Evolutionary conservation across 1,284 basidiomycete species (phyloP).

Genomic region (Ganoderma meredithae): DNA sequence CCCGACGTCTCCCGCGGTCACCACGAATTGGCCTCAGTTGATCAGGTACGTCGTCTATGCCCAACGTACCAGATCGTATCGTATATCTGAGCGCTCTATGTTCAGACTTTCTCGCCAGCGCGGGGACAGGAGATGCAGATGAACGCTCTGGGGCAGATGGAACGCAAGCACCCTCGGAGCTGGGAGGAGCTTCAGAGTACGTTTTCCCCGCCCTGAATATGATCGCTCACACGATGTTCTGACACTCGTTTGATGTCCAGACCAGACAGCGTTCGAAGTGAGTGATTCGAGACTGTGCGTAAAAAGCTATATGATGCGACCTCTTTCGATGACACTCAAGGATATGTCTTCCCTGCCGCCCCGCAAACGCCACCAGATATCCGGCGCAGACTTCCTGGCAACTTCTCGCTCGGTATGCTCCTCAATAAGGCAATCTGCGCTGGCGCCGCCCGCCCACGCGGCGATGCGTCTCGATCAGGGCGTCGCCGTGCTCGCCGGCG

Average conservation of each 20-base stretch:
- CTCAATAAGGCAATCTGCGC: conserved; percentile 35
- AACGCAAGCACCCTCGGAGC: conserved; percentile 42
- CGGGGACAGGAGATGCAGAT: conserved; percentile 37
- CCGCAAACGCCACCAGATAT: conserved; percentile 42
- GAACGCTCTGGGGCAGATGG: conserved; percentile 35
- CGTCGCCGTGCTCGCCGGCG: conserved; percentile 28
- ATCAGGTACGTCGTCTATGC: conserved; percentile 31
- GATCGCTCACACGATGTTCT: neutral
- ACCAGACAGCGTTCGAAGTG: conserved; percentile 36
- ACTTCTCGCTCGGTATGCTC: conserved; percentile 35
- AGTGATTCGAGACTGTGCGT: conserved; percentile 34
- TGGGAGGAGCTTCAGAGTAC: conserved; percentile 41
- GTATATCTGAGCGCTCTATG: conserved; percentile 17
- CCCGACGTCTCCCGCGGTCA: conserved; percentile 31
- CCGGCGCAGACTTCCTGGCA: conserved; percentile 35
- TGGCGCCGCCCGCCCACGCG: conserved; percentile 27
- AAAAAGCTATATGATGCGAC: conserved; percentile 32
- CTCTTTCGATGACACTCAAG: conserved; percentile 34
- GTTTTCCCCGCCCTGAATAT: conserved; percentile 19
- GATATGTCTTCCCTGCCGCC: conserved; percentile 40
- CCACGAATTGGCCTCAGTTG: conserved; percentile 33
- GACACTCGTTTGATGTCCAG: conserved; percentile 16
- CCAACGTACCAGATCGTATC: neutral
- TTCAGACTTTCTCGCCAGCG: conserved; percentile 32
- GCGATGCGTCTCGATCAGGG: conserved; percentile 31